These are phyloP conservation scores for Pleurostoma richardsiae DNA, from an alignment of 2,329 filamentous ascomycete genomes.

Conservation along the genomic window DNA sequence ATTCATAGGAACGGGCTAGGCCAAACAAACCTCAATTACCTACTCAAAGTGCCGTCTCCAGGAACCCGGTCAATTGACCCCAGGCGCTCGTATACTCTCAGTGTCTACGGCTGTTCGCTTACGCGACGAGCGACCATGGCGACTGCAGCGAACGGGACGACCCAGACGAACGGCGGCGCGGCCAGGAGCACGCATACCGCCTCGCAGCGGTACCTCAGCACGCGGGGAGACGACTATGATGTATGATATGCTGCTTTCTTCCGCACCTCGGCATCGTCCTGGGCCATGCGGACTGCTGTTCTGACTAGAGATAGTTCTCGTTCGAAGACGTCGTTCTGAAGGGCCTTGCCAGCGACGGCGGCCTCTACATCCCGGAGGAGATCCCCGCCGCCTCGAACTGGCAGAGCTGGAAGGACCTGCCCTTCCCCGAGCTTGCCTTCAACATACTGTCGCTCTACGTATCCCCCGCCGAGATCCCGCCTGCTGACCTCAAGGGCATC, in stretches of 20 bases:
- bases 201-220: slow-evolving; percentile 46
- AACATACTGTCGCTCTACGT: slow-evolving; percentile 87
- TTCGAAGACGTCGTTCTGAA: slow-evolving; percentile 91
- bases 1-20: too few species aligned
- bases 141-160: not conserved
- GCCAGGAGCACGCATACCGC: slow-evolving; percentile 30
- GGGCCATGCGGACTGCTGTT: not conserved
- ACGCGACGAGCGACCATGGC: too few species aligned
- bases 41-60: too few species aligned
- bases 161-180: slow-evolving; percentile 21
- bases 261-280: slow-evolving; percentile 2
- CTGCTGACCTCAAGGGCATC: slow-evolving; percentile 74
- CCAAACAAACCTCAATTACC: too few species aligned
- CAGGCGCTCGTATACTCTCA: too few species aligned
- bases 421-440: slow-evolving; percentile 77
- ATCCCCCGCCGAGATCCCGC: slow-evolving; percentile 74
- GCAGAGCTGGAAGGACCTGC: slow-evolving; percentile 70
- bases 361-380: slow-evolving; percentile 82
- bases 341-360: slow-evolving; percentile 79
- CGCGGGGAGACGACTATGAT: slow-evolving; percentile 43
- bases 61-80: too few species aligned
- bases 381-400: slow-evolving; percentile 51
- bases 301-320: slow-evolving; percentile 54
- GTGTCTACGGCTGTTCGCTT: too few species aligned
- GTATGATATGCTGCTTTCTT: slow-evolving; percentile 23